These are phyloP conservation scores for Annulohypoxylon stygium DNA, from an alignment of 495 filamentous ascomycete genomes.

Conservation along the genomic window DNA sequence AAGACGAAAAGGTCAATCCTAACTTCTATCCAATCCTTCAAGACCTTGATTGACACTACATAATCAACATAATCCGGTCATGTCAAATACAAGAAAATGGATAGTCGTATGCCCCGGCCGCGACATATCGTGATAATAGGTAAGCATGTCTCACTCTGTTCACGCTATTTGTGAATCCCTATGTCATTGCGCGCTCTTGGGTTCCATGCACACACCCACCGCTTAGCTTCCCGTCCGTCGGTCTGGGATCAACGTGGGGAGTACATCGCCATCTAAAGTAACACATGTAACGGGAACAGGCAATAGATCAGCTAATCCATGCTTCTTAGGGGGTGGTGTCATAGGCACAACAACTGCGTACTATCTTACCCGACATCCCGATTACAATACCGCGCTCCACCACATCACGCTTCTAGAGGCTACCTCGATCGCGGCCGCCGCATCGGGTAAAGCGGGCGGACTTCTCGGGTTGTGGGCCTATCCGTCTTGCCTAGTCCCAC, in stretches of 20 bases:
- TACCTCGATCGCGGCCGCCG: slow-evolving; percentile 86
- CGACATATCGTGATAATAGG: slow-evolving; percentile 79
- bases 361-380: slow-evolving; percentile 89
- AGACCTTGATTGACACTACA: neutral
- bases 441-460: slow-evolving; percentile 95
- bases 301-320: slow-evolving; percentile 32
- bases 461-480: slow-evolving; percentile 95
- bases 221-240: slow-evolving; percentile 1
- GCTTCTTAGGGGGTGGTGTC: slow-evolving; percentile 83
- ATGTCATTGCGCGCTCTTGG: neutral
- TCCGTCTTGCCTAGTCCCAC: slow-evolving; percentile 83
- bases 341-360: slow-evolving; percentile 96
- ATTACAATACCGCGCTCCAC: slow-evolving; percentile 80
- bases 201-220: neutral
- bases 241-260: slow-evolving; percentile 35
- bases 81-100: slow-evolving; percentile 52
- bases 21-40: slow-evolving; percentile 7
- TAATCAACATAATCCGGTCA: slow-evolving; percentile 34
- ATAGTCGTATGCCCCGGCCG: slow-evolving; percentile 50
- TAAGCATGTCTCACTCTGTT: slow-evolving; percentile 53
- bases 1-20: slow-evolving; percentile 14
- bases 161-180: neutral
- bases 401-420: slow-evolving; percentile 92
- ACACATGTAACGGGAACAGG: neutral
- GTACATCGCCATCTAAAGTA: slow-evolving; percentile 14